Evolutionary conservation across 1,284 basidiomycete genomes (phyloP).

Genomic region (Baeospora myosura): DNA sequence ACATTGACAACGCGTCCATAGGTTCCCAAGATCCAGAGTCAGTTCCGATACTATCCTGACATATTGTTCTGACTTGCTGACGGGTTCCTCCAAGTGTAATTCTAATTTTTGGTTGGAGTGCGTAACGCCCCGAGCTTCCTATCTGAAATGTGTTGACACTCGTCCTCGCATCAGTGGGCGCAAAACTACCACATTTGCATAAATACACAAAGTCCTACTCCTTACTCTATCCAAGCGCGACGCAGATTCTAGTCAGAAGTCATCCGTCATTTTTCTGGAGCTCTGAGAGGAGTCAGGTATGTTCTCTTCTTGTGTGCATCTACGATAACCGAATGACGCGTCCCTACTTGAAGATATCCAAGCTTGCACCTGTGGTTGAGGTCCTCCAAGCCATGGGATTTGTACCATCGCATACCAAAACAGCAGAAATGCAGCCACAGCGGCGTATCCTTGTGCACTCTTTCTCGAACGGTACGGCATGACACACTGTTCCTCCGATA

Average conservation of each 20-base stretch:
- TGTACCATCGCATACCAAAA: slow-evolving; percentile 17
- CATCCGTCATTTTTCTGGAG: slow-evolving; percentile 33
- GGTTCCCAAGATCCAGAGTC: slow-evolving; percentile 2
- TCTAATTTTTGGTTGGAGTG: slow-evolving; percentile 46
- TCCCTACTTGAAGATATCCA: slow-evolving; percentile 7
- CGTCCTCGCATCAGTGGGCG: slow-evolving; percentile 34
- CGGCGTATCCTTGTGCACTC: slow-evolving; percentile 40
- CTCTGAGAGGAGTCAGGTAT: slow-evolving; percentile 25
- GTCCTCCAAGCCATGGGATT: slow-evolving; percentile 33
- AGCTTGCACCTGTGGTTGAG: slow-evolving; percentile 33
- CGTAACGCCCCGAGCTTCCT: slow-evolving; percentile 9
- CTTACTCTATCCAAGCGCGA: slow-evolving; percentile 40
- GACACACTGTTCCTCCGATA: background rate
- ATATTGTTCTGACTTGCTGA: slow-evolving; percentile 3
- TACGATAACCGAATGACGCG: background rate
- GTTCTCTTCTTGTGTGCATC: background rate
- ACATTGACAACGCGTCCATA: background rate
- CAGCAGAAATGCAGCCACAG: slow-evolving; percentile 7
- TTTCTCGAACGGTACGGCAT: slow-evolving; percentile 46
- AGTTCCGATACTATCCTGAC: background rate
- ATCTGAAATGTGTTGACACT: slow-evolving; percentile 6
- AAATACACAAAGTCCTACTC: slow-evolving; percentile 42
- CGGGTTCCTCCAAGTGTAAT: slow-evolving; percentile 27
- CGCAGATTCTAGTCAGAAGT: slow-evolving; percentile 39
- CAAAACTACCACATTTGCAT: slow-evolving; percentile 37